phyloP scores from a whole-genome alignment of 805 yeast genomes.

The Metschnikowia arizonensis region DNA sequence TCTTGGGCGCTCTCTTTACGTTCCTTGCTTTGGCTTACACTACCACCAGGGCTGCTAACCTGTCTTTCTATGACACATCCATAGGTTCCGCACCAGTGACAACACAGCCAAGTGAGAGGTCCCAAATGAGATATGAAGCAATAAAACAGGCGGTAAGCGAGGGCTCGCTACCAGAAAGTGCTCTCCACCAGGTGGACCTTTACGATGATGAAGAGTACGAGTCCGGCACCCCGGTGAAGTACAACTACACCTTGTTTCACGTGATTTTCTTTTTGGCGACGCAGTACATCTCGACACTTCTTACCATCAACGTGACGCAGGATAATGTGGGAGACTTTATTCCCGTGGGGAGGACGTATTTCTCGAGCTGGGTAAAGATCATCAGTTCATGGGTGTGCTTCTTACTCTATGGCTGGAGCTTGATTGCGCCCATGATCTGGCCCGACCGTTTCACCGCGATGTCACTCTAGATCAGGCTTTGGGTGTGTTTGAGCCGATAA shows the following conservation, averaged over 20 bases:
- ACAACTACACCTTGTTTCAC: constrained; percentile 86
- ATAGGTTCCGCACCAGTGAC: constrained; percentile 41
- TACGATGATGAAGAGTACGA: constrained; percentile 38
- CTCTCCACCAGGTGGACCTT: constrained; percentile 69
- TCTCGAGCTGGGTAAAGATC: constrained; percentile 92
- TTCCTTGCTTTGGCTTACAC: constrained; percentile 95
- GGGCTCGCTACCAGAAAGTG: constrained; percentile 92
- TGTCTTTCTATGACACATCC: constrained; percentile 37
- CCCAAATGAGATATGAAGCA: constrained; percentile 81
- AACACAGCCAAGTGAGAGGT: constrained; percentile 43
- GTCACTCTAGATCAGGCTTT: background rate
- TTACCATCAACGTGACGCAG: constrained; percentile 85
- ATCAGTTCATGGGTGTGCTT: constrained; percentile 91
- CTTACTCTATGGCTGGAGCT: constrained; percentile 80
- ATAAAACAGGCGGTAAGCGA: constrained; percentile 92
- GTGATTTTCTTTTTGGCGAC: constrained; percentile 91
- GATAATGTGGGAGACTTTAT: constrained; percentile 84
- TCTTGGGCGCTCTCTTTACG: constrained; percentile 89
- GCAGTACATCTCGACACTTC: constrained; percentile 90
- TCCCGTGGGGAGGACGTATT: constrained; percentile 96
- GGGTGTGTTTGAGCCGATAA: too few relatives aligned
- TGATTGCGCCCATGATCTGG: constrained; percentile 83
- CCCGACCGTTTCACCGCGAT: constrained; percentile 72
- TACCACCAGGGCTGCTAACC: constrained; percentile 92
- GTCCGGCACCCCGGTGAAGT: constrained; percentile 52